Evolutionary conservation across 495 filamentous ascomycete genomes (phyloP), one percentile per base, ranked within the genome.

Genomic region (Chaetomium tenue): DNA sequence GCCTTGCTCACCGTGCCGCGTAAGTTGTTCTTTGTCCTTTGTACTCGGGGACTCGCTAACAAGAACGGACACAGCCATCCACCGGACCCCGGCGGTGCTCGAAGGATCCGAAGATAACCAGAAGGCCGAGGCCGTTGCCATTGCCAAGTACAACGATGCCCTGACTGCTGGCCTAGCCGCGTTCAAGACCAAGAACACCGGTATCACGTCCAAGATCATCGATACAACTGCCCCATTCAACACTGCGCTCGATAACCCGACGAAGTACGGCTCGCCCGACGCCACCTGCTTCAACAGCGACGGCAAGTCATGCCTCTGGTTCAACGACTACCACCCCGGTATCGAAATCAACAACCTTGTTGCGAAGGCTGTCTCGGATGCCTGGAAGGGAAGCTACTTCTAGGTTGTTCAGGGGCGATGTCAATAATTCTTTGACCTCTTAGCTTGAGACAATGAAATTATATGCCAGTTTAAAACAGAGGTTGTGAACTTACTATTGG

Each of bases 1-100:
- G 74, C 89, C n/a, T 83, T 93, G 70, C 61, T 93, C 63, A 87
- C 86, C 60, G 89, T 91, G 3, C 91, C 91, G 0, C 86, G 76
- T 78, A 63, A 48, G 76, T 71, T 56, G 13, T n/a, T 26, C 18
- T 48, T 63, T 48, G 13, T 51, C 60, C 39, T 28, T 3, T 40
- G 48, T 52, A 52, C 12, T 23, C 16, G 25, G n/a, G 20, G 12
- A 18, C 11, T 40, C 22, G 60, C 33, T 61, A 16, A 63, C 53
- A 55, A 15, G 13, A 13, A 5, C 22, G 23, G 28, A 30, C 50
- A 59, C 39, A 74, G 76, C 91, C 3, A 80, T 89, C n/a, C 78
- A 91, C 44, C 84, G 86, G 13, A 84, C 82, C 25, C 89, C 89
- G 0, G 67, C 82, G 9, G 84, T 84, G 52, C 61, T 76, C 0